Conservation (phyloP, 208 protist genomes). For the Trypanosoma rangeli region DNA sequence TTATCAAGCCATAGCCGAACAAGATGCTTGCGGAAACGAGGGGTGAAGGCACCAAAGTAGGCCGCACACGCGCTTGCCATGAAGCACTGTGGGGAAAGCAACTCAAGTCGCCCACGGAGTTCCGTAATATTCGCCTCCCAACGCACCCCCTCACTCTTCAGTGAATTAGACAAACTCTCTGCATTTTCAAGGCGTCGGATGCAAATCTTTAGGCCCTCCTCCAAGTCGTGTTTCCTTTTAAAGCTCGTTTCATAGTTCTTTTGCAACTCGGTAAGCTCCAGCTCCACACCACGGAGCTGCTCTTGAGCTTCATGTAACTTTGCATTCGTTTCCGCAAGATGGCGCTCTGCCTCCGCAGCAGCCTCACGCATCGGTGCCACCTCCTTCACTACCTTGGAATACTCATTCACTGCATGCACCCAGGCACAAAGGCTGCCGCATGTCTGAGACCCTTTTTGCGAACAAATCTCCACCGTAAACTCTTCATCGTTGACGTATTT, state of each 20-base stretch:
- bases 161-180: slow-evolving; percentile 92
- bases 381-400: slow-evolving; percentile 95
- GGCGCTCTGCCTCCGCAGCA: slow-evolving; percentile 86
- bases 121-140: slow-evolving; percentile 92
- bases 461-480: slow-evolving; percentile 93
- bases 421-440: slow-evolving; percentile 96
- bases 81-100: slow-evolving; percentile 93
- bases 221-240: slow-evolving; percentile 88
- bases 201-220: slow-evolving; percentile 85
- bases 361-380: slow-evolving; percentile 94
- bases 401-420: slow-evolving; percentile 95
- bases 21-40: slow-evolving; percentile 88
- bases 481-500: slow-evolving; percentile 95
- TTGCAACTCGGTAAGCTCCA: slow-evolving; percentile 89
- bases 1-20: slow-evolving; percentile 75
- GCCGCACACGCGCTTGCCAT: slow-evolving; percentile 93
- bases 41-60: slow-evolving; percentile 96
- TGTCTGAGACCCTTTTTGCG: slow-evolving; percentile 92
- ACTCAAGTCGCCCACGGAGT: slow-evolving; percentile 64
- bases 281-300: slow-evolving; percentile 89
- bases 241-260: slow-evolving; percentile 86
- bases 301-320: slow-evolving; percentile 90
- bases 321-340: slow-evolving; percentile 86
- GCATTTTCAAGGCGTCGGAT: slow-evolving; percentile 92
- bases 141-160: slow-evolving; percentile 94